Conservation (phyloP, 202 grass and related monocot genomes). For the Eragrostis tef region DNA sequence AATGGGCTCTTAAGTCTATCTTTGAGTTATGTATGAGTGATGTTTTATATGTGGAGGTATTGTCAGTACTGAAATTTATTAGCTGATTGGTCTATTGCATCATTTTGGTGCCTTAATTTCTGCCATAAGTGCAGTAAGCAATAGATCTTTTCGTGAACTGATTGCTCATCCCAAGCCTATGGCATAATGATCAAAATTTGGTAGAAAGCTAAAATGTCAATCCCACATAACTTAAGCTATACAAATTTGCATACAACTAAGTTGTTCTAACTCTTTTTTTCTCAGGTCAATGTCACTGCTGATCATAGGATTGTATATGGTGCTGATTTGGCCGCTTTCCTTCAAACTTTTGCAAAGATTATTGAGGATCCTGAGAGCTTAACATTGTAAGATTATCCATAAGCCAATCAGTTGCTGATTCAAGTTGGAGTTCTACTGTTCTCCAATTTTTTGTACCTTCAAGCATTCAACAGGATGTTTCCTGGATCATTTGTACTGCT, state of each 20-base stretch:
- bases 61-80: not conserved
- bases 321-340: conserved; percentile 96
- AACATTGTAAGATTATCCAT: conserved; percentile 73
- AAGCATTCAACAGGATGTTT: conserved; percentile 17
- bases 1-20: not conserved
- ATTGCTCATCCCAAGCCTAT: not conserved
- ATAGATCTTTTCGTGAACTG: not conserved
- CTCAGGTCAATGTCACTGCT: conserved; percentile 96
- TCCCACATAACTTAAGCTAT: not conserved
- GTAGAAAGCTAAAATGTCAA: not conserved
- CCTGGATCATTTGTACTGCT: conserved; percentile 38
- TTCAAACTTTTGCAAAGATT: conserved; percentile 91
- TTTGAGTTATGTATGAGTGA: not conserved
- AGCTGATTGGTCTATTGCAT: not conserved
- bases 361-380: conserved; percentile 88
- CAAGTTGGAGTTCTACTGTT: conserved; percentile 39
- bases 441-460: conserved; percentile 49
- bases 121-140: not conserved
- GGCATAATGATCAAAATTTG: not conserved
- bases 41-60: not conserved
- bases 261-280: conserved; percentile 6
- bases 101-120: not conserved
- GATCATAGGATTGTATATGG: conserved; percentile 99
- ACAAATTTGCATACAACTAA: conserved; percentile 10
- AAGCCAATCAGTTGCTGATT: conserved; percentile 36